phyloP scores from a whole-genome alignment of 2,329 filamentous ascomycete species.

The Aotearoamyces nothofagi region DNA sequence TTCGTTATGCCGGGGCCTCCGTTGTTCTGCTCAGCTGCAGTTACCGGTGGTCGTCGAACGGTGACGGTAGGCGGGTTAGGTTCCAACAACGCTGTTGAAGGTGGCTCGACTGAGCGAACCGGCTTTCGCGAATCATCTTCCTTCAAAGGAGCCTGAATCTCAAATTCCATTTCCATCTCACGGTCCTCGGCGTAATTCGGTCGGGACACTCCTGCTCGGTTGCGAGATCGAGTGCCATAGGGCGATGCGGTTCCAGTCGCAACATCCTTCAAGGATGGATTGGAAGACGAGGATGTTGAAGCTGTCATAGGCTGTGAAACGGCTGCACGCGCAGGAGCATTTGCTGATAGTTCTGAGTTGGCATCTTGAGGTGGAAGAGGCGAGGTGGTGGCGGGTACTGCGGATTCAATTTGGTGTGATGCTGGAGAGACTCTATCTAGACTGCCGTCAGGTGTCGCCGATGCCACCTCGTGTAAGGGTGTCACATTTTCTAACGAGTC shows the following conservation, averaged over 20 bases:
- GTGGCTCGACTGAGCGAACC: constrained; percentile 23
- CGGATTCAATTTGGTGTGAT: constrained; percentile 5
- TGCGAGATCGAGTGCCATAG: constrained; percentile 90
- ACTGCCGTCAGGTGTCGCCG: not conserved
- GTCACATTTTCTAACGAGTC: not conserved
- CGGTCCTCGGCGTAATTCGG: constrained; percentile 92
- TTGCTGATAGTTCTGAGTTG: constrained; percentile 1
- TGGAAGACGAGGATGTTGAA: constrained; percentile 29
- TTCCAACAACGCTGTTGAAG: constrained; percentile 6
- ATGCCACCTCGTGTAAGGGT: not conserved
- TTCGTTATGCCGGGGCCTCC: constrained; percentile 20
- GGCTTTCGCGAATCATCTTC: constrained; percentile 42
- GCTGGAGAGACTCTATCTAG: constrained; percentile 2
- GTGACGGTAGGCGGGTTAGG: constrained; percentile 7
- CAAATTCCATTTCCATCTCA: constrained; percentile 83
- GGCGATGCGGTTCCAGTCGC: constrained; percentile 26
- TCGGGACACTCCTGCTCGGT: constrained; percentile 64
- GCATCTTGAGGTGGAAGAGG: constrained; percentile 4
- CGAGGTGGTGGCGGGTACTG: constrained; percentile 4
- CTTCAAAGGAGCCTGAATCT: constrained; percentile 42
- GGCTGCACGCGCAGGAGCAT: constrained; percentile 7
- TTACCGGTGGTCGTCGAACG: constrained; percentile 25
- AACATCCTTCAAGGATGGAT: constrained; percentile 31
- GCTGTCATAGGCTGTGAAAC: constrained; percentile 31
- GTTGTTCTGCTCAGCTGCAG: constrained; percentile 13